Percentiles rank a stretch among this genome's conserved stretches.
Conservation (phyloP, 2,329 filamentous ascomycete species). For the Helicocarpus griseus region DNA sequence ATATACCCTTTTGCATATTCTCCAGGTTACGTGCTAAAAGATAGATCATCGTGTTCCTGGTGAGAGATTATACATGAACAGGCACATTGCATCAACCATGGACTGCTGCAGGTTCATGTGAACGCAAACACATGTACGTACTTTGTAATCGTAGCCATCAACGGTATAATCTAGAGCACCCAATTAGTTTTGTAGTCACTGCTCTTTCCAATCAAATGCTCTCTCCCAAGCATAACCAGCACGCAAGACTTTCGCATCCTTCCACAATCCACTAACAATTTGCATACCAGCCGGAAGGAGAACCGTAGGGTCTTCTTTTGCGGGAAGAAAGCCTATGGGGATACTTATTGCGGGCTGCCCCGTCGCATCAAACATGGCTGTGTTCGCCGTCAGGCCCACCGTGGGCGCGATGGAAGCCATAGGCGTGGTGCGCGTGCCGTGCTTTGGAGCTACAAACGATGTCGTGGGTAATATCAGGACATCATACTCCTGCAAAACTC, state of each 20-base stretch:
- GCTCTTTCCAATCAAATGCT: not conserved
- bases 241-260: not conserved
- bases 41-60: too few relatives aligned
- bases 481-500: slow-evolving; percentile 31
- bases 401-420: not conserved
- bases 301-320: not conserved
- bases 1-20: too few relatives aligned
- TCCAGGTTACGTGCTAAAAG: too few relatives aligned
- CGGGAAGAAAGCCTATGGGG: not conserved
- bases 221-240: not conserved
- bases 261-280: not conserved
- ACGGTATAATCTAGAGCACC: too few relatives aligned
- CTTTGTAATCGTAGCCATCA: too few relatives aligned
- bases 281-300: not conserved
- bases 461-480: slow-evolving; percentile 33
- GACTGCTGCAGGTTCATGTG: too few relatives aligned
- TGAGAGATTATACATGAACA: too few relatives aligned
- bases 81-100: too few relatives aligned
- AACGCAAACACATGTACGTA: too few relatives aligned
- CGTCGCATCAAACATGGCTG: not conserved
- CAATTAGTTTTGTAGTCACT: not conserved
- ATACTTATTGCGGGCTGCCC: not conserved
- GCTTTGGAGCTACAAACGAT: not conserved
- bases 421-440: not conserved
- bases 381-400: not conserved